Percentiles rank a stretch among this genome's conserved stretches.
phyloP scores from a whole-genome alignment of 75 land plant genomes.

The Chamaecyparis obtusa region DNA sequence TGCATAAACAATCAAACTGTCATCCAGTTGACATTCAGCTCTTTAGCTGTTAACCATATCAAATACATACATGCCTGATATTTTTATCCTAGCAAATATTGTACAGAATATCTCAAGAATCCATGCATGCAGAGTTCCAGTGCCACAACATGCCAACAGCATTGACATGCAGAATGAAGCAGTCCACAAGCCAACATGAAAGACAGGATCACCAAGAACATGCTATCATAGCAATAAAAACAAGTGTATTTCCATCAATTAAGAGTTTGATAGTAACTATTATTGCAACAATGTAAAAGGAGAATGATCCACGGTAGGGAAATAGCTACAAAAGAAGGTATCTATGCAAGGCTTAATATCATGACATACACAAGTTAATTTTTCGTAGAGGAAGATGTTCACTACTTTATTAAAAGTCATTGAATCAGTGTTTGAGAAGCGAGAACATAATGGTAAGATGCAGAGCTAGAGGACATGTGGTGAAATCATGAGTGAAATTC shows the following conservation, averaged over 20 bases:
- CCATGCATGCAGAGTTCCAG: neutral
- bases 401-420: neutral
- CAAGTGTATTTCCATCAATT: neutral
- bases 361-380: neutral
- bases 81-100: neutral
- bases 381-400: neutral
- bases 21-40: neutral
- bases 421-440: neutral
- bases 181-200: neutral
- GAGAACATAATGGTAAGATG: neutral
- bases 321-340: neutral
- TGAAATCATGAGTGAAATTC: neutral
- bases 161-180: neutral
- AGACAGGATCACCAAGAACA: too few species aligned
- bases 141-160: neutral
- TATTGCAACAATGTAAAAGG: neutral
- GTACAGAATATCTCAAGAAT: neutral
- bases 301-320: neutral
- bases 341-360: neutral
- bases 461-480: neutral
- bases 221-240: too few species aligned
- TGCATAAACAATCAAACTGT: conserved; percentile 11
- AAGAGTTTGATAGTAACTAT: neutral
- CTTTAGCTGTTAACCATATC: neutral
- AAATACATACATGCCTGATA: neutral